Base-by-base conservation (phyloP, 139 green algal species). In the Protoeuglena noctilucae region DNA sequence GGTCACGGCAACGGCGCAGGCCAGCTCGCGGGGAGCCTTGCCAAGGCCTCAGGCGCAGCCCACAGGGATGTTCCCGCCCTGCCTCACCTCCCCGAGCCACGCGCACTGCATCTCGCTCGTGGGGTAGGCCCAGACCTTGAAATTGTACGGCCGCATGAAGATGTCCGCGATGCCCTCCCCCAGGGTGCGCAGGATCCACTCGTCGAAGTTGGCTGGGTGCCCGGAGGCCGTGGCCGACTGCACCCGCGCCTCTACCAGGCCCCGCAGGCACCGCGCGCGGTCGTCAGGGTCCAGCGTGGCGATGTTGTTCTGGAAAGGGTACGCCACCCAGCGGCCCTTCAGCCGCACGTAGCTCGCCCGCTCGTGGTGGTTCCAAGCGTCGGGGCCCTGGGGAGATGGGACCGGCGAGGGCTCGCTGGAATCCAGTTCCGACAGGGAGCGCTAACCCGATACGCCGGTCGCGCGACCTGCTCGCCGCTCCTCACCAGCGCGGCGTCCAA, bases 141-240 rank as follows among this genome's bases (percentile, higher is more conserved):
- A 89, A 75, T 94, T 94, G 79, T 94, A 94, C 2, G 85, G 85
- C 17, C 85, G 69, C 85, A 94, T 93, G 76, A 94, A 94, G 21
- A 93, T 48, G 56, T 93, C 73, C 0, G 85, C 85, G 48, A 94
- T 93, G 49, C 84, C 84, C 1, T 61, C 40, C 18, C 85, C 85
- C 79, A 92, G 87, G 3, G 85, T 73, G 3, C 85, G 70, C 65
- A 88, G 47, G 61, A 93, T 94, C 85, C 85, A 94, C 63, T 94
- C 85, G 52, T 94, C 85, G 79, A 94, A 94, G 68, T 85, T 88
- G 26, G 65, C 67, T 5, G 85, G 85, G 54, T 77, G 77, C 53
- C 51, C 57, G 50, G 59, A 40, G 45, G 65, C 82, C 19, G 62
- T 52, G 1, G 78, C 63, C 56, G 85, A 86, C 16, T 49, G 28